phyloP scores from a whole-genome alignment of 2,329 filamentous ascomycete genomes.

The Kalaharituber pfeilii region DNA sequence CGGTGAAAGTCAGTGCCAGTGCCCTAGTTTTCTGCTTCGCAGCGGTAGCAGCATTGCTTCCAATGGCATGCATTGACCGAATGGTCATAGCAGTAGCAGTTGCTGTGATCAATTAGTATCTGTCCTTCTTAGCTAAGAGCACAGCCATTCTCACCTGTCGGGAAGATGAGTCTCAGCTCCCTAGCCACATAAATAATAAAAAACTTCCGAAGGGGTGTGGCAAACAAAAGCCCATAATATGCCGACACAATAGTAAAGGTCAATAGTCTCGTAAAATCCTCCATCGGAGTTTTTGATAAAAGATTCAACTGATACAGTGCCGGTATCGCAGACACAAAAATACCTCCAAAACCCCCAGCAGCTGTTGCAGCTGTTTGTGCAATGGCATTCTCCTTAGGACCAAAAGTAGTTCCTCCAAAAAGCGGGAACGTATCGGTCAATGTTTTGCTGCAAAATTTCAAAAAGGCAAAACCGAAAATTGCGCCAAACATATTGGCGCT shows the following conservation, averaged over 20 bases:
- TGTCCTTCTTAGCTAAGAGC: background rate
- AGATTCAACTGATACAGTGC: conserved; percentile 42
- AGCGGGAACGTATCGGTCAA: conserved; percentile 34
- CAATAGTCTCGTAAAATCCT: conserved; percentile 41
- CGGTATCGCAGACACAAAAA: conserved; percentile 43
- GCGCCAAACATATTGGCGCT: conserved; percentile 35
- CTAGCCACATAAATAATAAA: conserved; percentile 49
- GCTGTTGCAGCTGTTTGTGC: conserved; percentile 43
- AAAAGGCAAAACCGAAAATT: conserved; percentile 42
- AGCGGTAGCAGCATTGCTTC: conserved; percentile 31
- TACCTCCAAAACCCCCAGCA: conserved; percentile 39
- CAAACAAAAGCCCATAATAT: conserved; percentile 48
- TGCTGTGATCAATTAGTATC: conserved; percentile 21
- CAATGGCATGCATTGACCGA: conserved; percentile 42
- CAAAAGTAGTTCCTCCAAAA: conserved; percentile 36
- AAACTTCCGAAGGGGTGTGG: conserved; percentile 46
- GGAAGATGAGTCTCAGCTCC: conserved; percentile 43
- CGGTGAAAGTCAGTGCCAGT: conserved; percentile 35
- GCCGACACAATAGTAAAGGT: conserved; percentile 44
- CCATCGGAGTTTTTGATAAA: conserved; percentile 33
- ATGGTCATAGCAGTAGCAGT: conserved; percentile 46
- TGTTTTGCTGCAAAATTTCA: conserved; percentile 37
- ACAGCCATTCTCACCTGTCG: conserved; percentile 26
- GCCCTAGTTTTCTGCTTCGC: conserved; percentile 42
- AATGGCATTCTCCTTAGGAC: conserved; percentile 46